Conservation (phyloP, 148 eudicot species). For the Rheum nobile region DNA sequence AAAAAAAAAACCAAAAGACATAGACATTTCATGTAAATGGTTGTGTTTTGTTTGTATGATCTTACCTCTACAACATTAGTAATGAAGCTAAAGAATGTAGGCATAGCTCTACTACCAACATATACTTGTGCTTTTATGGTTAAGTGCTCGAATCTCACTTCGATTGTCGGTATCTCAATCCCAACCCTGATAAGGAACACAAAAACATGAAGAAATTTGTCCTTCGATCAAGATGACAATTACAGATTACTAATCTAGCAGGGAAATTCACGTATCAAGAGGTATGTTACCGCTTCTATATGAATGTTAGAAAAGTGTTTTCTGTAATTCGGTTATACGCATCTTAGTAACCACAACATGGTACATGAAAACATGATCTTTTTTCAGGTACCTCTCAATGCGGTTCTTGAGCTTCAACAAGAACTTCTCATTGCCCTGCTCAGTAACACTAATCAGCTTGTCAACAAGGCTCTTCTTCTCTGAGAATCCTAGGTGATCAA, state of each 20-base stretch:
- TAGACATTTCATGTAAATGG: background rate
- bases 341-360: background rate
- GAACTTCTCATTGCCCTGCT: slow-evolving; percentile 51
- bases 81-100: slow-evolving; percentile 62
- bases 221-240: no score
- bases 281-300: no score
- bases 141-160: slow-evolving; percentile 74
- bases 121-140: slow-evolving; percentile 58
- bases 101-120: slow-evolving; percentile 74
- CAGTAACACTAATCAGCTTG: slow-evolving; percentile 23
- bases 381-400: slow-evolving; percentile 36
- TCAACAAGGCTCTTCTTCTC: slow-evolving; percentile 25
- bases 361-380: background rate
- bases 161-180: slow-evolving; percentile 71
- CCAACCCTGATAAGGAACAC: slow-evolving; percentile 51
- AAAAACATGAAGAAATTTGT: no score
- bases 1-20: no score
- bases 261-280: no score
- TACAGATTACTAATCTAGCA: no score
- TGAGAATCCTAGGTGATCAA: slow-evolving; percentile 15
- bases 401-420: slow-evolving; percentile 45
- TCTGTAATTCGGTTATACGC: no score
- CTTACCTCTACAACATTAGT: slow-evolving; percentile 63
- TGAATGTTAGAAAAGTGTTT: no score
- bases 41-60: no score